Evolutionary conservation across 2,329 filamentous ascomycete species (phyloP).

Genomic region (Chrysoporthe austroafricana): DNA sequence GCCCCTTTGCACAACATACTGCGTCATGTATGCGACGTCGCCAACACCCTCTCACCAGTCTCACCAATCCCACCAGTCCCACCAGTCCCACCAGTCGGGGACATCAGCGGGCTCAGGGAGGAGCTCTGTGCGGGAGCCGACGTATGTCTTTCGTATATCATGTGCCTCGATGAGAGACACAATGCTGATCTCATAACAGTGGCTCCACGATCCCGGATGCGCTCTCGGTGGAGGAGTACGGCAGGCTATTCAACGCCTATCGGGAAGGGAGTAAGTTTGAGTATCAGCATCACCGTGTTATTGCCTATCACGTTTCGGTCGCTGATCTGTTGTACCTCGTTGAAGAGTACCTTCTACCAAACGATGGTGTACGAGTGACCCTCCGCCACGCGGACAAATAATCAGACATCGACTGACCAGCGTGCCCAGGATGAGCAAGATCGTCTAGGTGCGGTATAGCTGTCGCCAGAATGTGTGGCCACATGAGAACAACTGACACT

Average conservation of each 20-base stretch:
- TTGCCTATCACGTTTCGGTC: not conserved
- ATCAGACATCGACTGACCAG: not conserved
- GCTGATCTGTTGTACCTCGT: not conserved
- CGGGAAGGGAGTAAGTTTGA: conserved; percentile 20
- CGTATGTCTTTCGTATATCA: not conserved
- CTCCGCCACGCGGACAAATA: too few species aligned
- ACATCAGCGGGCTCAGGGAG: conserved; percentile 4
- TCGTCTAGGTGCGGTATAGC: conserved; percentile 10
- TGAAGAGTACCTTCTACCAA: conserved; percentile 20
- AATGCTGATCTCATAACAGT: not conserved
- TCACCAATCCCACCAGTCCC: not conserved
- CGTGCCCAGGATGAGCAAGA: conserved; percentile 16
- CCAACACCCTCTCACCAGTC: conserved; percentile 13
- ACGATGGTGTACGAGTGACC: conserved; percentile 14
- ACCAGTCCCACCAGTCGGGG: not conserved
- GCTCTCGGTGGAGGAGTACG: conserved; percentile 16
- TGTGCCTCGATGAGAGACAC: not conserved
- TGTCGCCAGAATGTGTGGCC: too few species aligned
- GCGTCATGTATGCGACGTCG: conserved; percentile 1
- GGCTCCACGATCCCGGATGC: conserved; percentile 18
- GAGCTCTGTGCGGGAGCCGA: conserved; percentile 6
- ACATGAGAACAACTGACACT: not conserved
- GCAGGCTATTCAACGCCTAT: conserved; percentile 18
- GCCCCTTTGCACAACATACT: not conserved
- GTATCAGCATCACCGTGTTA: not conserved